Percentiles rank a stretch among this genome's conserved stretches.
phyloP scores from a whole-genome alignment of 169 alveolate genomes.

The Eimeria zaria region DNA sequence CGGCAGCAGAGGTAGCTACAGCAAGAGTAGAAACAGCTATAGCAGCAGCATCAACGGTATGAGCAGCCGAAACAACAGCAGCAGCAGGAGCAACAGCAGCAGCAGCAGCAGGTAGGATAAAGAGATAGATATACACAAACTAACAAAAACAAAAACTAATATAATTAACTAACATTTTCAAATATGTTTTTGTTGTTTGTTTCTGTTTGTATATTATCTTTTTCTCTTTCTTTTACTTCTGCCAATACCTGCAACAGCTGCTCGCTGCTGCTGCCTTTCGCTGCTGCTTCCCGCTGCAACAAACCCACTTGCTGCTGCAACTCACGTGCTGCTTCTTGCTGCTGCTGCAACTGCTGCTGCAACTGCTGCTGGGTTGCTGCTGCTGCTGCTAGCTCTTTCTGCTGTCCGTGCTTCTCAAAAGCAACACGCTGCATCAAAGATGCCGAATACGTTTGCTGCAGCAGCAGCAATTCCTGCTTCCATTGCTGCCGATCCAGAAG shows the following conservation, averaged over 20 bases:
- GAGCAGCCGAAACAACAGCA: neutral
- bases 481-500: conserved; percentile 25
- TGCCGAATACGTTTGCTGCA: neutral
- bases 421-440: conserved; percentile 46
- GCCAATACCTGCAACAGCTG: conserved; percentile 14
- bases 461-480: conserved; percentile 46
- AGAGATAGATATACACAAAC: neutral
- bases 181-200: neutral
- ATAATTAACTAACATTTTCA: neutral
- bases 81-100: neutral
- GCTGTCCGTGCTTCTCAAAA: neutral
- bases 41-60: neutral
- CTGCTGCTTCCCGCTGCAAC: conserved; percentile 51
- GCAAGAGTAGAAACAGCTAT: neutral
- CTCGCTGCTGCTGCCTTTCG: neutral
- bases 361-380: conserved; percentile 49
- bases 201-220: neutral
- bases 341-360: conserved; percentile 26
- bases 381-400: neutral
- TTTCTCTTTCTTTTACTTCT: neutral
- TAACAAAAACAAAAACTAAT: neutral
- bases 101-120: conserved; percentile 20
- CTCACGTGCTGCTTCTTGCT: conserved; percentile 10
- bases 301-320: conserved; percentile 25
- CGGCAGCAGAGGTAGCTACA: neutral